phyloP scores from a whole-genome alignment of 2,329 filamentous ascomycete species.

The Fusarium phyllophilum region DNA sequence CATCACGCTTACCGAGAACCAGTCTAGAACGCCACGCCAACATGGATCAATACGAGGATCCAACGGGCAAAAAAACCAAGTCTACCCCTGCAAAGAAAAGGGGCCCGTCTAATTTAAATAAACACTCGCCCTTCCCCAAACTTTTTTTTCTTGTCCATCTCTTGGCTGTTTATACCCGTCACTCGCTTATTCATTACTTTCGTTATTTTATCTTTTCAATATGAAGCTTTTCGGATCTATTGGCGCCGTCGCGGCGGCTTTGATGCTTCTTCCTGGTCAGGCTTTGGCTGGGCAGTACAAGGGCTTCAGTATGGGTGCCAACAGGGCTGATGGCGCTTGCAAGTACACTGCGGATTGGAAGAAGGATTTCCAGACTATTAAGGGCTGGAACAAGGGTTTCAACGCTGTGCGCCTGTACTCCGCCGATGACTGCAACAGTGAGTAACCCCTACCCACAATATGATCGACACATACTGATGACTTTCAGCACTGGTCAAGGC shows the following conservation, averaged over 20 bases:
- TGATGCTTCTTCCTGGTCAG: slow-evolving; percentile 34
- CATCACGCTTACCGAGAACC: not conserved
- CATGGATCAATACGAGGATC: slow-evolving; percentile 14
- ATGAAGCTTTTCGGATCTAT: slow-evolving; percentile 38
- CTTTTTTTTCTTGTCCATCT: not conserved
- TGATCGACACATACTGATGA: too few species aligned
- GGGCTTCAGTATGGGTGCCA: slow-evolving; percentile 41
- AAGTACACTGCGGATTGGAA: slow-evolving; percentile 41
- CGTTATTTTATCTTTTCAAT: not conserved
- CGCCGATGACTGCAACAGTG: slow-evolving; percentile 37
- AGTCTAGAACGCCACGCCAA: slow-evolving; percentile 15
- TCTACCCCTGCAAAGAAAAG: not conserved
- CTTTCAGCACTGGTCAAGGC: slow-evolving; percentile 35
- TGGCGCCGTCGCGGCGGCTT: slow-evolving; percentile 24
- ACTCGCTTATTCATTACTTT: slow-evolving; percentile 15
- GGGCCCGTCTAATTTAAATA: slow-evolving; percentile 17
- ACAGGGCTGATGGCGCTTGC: slow-evolving; percentile 35
- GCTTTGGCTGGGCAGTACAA: slow-evolving; percentile 39
- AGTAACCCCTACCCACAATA: not conserved
- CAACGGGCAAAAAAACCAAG: not conserved
- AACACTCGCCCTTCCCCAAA: not conserved
- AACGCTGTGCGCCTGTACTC: slow-evolving; percentile 40
- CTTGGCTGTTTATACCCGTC: slow-evolving; percentile 10
- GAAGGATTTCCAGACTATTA: slow-evolving; percentile 41
- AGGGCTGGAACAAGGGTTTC: slow-evolving; percentile 41